Base-by-base conservation (phyloP, 2,329 filamentous ascomycete species). In the Neofusicoccum ribis region DNA sequence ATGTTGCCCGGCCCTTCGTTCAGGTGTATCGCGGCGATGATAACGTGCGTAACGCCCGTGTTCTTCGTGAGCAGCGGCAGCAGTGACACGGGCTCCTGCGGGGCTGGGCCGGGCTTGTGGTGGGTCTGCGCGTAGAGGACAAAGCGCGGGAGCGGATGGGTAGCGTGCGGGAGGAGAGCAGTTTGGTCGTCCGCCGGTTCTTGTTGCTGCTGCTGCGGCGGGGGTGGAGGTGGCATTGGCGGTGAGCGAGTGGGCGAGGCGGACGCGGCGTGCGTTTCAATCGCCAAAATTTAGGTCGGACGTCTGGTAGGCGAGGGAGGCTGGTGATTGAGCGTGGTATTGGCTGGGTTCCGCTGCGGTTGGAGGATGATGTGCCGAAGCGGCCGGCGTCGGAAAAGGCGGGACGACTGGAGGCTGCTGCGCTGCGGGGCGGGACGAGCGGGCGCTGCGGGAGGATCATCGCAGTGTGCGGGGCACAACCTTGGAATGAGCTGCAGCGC, bases 11-110 rank as follows among this genome's bases (percentile, higher is more conserved):
- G 87, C 5, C 85, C 82, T 41, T 81, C 81, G 76, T 95, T 93
- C 70, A 97, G 81, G 77, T 97, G 93, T 66, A 97, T 87, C 12
- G 93, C 93, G 5, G 91, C 92, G 56, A 97, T 80, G 70, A 96
- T 93, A 66, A 97, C 83, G 78, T 97, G 93, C 0, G 93, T 96
- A 58, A 88, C 78, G 8, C 86, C 85, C 5, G 86, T 88, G 68
- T 84, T 81, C 67, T 86, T 82, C 46, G 82, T 81, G 63, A 88
- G 74, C 47, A 90, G 80, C 0, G 88, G 88, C 0, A 89, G 81
- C 67, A 90, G 80, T 5, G 87, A 88, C 67, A 89, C 82, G 68
- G 85, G 85, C 37, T 79, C 80, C 60, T 83, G 81, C 17, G 64
- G 36, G 12, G 43, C 41, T 9, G 56, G 56, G 66, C 84, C 77